phyloP scores from a whole-genome alignment of 2,329 filamentous ascomycete species.

The Atkinsonella texensis region DNA sequence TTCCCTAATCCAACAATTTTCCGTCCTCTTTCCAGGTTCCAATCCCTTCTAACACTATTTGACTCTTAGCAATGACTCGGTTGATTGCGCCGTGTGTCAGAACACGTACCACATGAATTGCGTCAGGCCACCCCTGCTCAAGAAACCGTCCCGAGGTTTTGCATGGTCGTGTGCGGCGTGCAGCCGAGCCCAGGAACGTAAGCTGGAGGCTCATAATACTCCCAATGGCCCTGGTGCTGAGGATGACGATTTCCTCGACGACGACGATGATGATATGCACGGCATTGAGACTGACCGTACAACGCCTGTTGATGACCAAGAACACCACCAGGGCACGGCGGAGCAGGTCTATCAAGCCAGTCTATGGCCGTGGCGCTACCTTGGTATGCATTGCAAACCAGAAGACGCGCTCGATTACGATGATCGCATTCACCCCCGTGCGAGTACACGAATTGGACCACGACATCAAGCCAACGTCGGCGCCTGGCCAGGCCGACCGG shows the following conservation, averaged over 20 bases:
- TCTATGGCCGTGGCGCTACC: conserved; percentile 90
- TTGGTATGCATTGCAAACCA: conserved; percentile 89
- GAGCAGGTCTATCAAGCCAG: conserved; percentile 89
- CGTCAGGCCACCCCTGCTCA: conserved; percentile 79
- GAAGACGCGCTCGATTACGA: conserved; percentile 96
- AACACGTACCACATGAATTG: conserved; percentile 99
- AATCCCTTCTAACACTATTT: not conserved
- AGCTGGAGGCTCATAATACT: conserved; percentile 79
- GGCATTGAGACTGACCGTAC: conserved; percentile 46
- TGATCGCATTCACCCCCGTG: conserved; percentile 91
- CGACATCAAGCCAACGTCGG: conserved; percentile 80
- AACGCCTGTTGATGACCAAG: conserved; percentile 49
- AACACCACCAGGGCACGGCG: conserved; percentile 52
- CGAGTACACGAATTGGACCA: conserved; percentile 82
- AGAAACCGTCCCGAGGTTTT: conserved; percentile 94
- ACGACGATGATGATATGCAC: conserved; percentile 59
- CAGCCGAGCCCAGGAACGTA: conserved; percentile 89
- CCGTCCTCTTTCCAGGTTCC: not conserved
- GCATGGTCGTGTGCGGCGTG: conserved; percentile 96
- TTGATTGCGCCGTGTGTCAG: conserved; percentile 90
- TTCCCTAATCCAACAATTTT: not conserved
- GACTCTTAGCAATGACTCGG: conserved; percentile 65
- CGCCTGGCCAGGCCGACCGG: conserved; percentile 74
- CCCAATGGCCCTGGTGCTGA: conserved; percentile 62
- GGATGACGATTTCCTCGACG: conserved; percentile 50